These are phyloP conservation scores for Saraca asoca DNA, from an alignment of 331 rosid species.

Conservation along the genomic window DNA sequence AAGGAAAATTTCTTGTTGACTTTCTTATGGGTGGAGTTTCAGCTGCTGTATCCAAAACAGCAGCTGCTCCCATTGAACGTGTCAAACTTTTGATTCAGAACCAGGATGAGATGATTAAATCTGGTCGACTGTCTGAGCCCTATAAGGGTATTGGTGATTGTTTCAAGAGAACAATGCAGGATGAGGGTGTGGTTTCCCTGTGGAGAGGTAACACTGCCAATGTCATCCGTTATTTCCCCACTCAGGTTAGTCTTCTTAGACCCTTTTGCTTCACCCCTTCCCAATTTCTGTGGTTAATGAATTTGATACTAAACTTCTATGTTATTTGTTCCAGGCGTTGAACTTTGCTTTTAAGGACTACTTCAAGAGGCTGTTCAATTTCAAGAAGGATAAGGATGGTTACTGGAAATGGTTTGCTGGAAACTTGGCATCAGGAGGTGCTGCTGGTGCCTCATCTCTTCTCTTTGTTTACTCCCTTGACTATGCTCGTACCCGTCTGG, in stretches of 20 bases:
- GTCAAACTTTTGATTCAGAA: constrained; percentile 86
- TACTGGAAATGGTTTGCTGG: constrained; percentile 97
- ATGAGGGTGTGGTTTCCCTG: constrained; percentile 62
- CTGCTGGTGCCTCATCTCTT: constrained; percentile 91
- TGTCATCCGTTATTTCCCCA: constrained; percentile 93
- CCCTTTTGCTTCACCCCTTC: background rate
- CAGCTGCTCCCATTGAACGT: constrained; percentile 94
- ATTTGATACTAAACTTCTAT: constrained; percentile 21
- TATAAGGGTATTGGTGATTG: constrained; percentile 95
- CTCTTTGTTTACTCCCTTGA: constrained; percentile 82
- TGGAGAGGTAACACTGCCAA: constrained; percentile 95
- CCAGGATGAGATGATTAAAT: constrained; percentile 83
- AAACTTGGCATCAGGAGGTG: constrained; percentile 89
- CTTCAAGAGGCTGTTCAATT: constrained; percentile 92
- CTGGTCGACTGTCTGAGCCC: constrained; percentile 79
- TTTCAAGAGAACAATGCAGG: constrained; percentile 59
- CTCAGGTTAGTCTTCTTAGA: constrained; percentile 61
- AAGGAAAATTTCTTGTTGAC: constrained; percentile 65
- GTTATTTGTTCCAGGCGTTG: constrained; percentile 55
- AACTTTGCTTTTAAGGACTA: constrained; percentile 94
- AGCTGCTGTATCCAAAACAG: constrained; percentile 92
- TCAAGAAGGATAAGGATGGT: constrained; percentile 85
- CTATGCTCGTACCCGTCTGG: constrained; percentile 88
- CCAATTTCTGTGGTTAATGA: background rate
- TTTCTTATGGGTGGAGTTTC: constrained; percentile 97